Evolutionary conservation across 2,329 filamentous ascomycete species (phyloP), one percentile per base, ranked within the genome.

Genomic region (Aspergillus sp.): DNA sequence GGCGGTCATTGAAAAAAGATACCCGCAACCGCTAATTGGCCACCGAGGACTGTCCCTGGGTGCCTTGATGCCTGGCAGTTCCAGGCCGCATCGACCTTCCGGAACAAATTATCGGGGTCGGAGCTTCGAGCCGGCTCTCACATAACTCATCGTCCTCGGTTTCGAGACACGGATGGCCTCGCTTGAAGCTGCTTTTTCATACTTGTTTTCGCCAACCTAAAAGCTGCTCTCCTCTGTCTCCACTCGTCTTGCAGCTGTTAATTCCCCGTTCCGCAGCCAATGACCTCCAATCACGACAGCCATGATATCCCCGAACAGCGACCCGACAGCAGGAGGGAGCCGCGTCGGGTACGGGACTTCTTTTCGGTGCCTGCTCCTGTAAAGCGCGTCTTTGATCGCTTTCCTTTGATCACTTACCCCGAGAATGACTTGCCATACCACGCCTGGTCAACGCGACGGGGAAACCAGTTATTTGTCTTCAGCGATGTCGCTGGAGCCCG

Each of bases 361-460:
- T 77, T 78, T 61, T 69, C 73, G 19, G 66, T 80, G 12, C 93
- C 95, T 7, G 76, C 83, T 11, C 89, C 91, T 17, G 81, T 98
- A 65, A 92, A 91, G 74, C 83, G 83, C 52, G 82, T 98, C 58
- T 99, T 98, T 79, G 88, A 93, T 74, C 80, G 76, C 60, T 95
- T 96, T 68, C 95, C 95, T 24, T 83, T 98, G 52, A 73, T 83
- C 58, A 89, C 87, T 39, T 92, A 96, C 74, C 82, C 86, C 27
- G 77, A 88, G 55, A 93, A 96, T 72, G 82, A 86, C 50, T 84
- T 96, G 7, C 93, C 93, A 35, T 79, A 82, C 53, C 82, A 88
- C 64, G 78, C 83, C 27, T 81, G 79, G 33, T 77, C 68, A 52
- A 70, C 77, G 53, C 75, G 73, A 64, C 70, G 76, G 60, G 76